Evolutionary conservation across 2,329 filamentous ascomycete genomes (phyloP).

Genomic region (Sporothrix globosa): DNA sequence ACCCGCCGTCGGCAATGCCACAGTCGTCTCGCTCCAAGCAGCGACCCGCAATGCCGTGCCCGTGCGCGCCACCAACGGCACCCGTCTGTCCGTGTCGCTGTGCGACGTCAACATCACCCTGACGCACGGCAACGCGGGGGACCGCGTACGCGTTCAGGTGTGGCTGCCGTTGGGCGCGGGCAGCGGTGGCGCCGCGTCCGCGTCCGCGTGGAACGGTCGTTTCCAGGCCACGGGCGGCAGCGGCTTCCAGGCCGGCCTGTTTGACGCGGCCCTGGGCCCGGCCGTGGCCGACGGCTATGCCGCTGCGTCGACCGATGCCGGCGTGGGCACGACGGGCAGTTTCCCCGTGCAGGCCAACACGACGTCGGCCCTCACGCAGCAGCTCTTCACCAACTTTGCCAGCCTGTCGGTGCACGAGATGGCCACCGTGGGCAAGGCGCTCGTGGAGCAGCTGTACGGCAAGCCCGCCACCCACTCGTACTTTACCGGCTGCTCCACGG

Average conservation of each 20-base stretch:
- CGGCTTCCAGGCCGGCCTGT: constrained; percentile 6
- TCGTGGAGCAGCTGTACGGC: constrained; percentile 9
- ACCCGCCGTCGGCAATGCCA: not conserved
- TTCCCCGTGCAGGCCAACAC: constrained; percentile 12
- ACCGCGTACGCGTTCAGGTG: not conserved
- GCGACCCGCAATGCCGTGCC: not conserved
- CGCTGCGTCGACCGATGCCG: not conserved
- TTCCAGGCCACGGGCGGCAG: constrained; percentile 10
- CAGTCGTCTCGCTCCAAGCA: not conserved
- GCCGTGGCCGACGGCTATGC: not conserved
- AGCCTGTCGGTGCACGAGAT: constrained; percentile 1
- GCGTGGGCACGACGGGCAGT: not conserved
- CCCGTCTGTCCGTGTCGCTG: not conserved
- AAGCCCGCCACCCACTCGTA: not conserved
- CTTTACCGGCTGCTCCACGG: not conserved
- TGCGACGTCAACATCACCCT: constrained; percentile 12
- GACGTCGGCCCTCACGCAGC: not conserved
- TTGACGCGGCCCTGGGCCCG: not conserved
- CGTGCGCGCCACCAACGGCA: constrained; percentile 7
- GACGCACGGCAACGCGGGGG: not conserved
- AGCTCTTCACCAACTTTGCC: not conserved
- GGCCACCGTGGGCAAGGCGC: not conserved
- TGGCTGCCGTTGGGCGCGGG: not conserved
- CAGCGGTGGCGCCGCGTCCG: too few relatives aligned
- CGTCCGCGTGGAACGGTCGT: not conserved